Conservation (phyloP, 2,329 filamentous ascomycete species). For the Aspergillus sp. region DNA sequence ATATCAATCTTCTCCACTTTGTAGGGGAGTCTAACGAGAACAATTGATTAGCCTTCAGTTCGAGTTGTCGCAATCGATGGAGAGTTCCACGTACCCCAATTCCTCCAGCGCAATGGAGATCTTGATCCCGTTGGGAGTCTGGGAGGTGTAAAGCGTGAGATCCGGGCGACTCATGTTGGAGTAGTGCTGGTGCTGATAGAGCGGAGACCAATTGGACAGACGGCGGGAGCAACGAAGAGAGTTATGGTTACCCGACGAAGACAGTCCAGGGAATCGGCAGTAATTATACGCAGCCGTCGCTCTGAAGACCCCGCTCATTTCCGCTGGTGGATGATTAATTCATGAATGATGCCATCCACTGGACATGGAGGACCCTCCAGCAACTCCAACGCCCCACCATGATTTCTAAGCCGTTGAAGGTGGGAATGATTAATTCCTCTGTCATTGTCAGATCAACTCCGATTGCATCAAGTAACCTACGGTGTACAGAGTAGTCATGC, state of each 20-base stretch:
- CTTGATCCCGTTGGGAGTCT: slow-evolving; percentile 89
- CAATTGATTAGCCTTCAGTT: slow-evolving; percentile 8
- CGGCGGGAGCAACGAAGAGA: not conserved
- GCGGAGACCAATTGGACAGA: not conserved
- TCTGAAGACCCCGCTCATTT: not conserved
- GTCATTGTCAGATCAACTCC: too few relatives aligned
- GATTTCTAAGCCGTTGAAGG: slow-evolving; percentile 9
- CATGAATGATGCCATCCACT: slow-evolving; percentile 5
- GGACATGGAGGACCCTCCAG: not conserved
- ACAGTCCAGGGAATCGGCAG: not conserved
- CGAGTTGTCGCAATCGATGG: not conserved
- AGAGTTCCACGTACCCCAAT: slow-evolving; percentile 53
- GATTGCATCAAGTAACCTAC: too few relatives aligned
- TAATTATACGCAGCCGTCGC: not conserved
- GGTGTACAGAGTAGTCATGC: not conserved
- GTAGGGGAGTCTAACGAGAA: slow-evolving; percentile 62
- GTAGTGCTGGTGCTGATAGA: slow-evolving; percentile 2
- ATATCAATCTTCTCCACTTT: slow-evolving; percentile 72
- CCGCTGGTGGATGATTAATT: slow-evolving; percentile 10
- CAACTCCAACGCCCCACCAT: not conserved
- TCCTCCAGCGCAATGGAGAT: slow-evolving; percentile 84
- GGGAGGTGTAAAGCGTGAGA: slow-evolving; percentile 77
- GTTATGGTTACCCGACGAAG: not conserved
- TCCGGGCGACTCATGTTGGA: slow-evolving; percentile 47
- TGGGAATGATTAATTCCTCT: not conserved